Conservation (phyloP, 495 filamentous ascomycete species). For the Hyphodiscus hymeniophilus region DNA sequence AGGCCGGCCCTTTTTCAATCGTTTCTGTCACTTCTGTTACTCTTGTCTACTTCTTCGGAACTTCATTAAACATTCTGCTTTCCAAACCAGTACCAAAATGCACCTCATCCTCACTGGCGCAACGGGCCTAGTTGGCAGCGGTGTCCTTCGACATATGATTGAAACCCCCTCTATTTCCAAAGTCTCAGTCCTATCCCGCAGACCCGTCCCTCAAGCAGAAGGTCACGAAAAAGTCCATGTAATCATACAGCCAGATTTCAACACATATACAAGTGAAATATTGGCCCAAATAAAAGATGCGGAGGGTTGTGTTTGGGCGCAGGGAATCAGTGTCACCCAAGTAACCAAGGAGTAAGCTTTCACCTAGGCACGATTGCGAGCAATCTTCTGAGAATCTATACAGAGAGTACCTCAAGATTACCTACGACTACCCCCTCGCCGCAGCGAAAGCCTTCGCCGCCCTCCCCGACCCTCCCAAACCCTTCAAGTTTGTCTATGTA, state of each 20-base stretch:
- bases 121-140: constrained; percentile 63
- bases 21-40: too few relatives aligned
- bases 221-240: constrained; percentile 51
- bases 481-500: constrained; percentile 64
- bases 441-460: constrained; percentile 53
- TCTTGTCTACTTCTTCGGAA: too few relatives aligned
- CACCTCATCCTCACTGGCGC: constrained; percentile 71
- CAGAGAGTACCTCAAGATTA: constrained; percentile 62
- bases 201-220: constrained; percentile 56
- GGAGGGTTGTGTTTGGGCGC: constrained; percentile 62
- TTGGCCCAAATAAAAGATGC: constrained; percentile 54
- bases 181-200: constrained; percentile 57
- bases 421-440: constrained; percentile 51
- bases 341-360: constrained; percentile 49
- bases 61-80: too few relatives aligned
- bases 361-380: not conserved
- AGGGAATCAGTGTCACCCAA: constrained; percentile 49
- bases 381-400: not conserved
- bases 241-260: constrained; percentile 59
- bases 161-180: constrained; percentile 44
- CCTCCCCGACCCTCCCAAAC: constrained; percentile 32
- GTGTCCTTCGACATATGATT: constrained; percentile 56
- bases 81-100: constrained; percentile 31
- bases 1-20: too few relatives aligned
- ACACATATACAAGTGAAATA: constrained; percentile 42